Percentiles rank a stretch among this genome's conserved stretches.
These are phyloP conservation scores for Coniella lustricola DNA, from an alignment of 2,329 filamentous ascomycete genomes.

Conservation along the genomic window DNA sequence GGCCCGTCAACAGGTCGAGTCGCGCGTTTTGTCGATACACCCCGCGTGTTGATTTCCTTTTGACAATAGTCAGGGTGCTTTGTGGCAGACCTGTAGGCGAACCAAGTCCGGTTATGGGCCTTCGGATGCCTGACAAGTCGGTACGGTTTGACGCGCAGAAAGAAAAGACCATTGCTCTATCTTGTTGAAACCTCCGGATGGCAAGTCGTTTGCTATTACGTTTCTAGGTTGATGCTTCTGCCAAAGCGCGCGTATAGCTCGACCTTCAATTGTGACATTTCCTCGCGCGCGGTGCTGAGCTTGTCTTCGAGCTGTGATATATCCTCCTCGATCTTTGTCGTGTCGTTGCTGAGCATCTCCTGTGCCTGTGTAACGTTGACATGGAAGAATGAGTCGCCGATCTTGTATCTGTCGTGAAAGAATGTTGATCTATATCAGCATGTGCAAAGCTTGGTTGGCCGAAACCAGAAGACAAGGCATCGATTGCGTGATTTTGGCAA, in stretches of 20 bases:
- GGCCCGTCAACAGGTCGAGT: too few species aligned
- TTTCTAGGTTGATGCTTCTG: constrained; percentile 93
- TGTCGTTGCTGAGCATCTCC: constrained; percentile 68
- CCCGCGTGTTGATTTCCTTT: too few species aligned
- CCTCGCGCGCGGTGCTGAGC: constrained; percentile 66
- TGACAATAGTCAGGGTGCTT: too few species aligned
- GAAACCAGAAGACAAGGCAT: too few species aligned
- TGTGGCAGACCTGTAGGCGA: too few species aligned
- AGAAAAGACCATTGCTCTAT: background rate
- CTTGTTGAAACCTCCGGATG: background rate
- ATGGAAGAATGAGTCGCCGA: constrained; percentile 92
- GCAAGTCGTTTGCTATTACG: constrained; percentile 39
- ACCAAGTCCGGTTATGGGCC: too few species aligned
- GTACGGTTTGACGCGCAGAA: too few species aligned
- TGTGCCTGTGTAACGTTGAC: constrained; percentile 79
- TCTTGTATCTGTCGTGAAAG: constrained; percentile 68
- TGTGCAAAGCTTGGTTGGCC: too few species aligned
- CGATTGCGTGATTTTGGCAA: background rate
- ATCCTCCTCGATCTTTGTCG: constrained; percentile 68
- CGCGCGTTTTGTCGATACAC: too few species aligned
- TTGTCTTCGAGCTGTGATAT: constrained; percentile 71
- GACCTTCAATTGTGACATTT: constrained; percentile 87
- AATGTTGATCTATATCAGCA: background rate
- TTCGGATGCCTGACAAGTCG: too few species aligned
- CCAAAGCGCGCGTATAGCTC: constrained; percentile 92